Evolutionary conservation across 2,329 filamentous ascomycete species (phyloP).

Genomic region (Ceratocystis ficicola): DNA sequence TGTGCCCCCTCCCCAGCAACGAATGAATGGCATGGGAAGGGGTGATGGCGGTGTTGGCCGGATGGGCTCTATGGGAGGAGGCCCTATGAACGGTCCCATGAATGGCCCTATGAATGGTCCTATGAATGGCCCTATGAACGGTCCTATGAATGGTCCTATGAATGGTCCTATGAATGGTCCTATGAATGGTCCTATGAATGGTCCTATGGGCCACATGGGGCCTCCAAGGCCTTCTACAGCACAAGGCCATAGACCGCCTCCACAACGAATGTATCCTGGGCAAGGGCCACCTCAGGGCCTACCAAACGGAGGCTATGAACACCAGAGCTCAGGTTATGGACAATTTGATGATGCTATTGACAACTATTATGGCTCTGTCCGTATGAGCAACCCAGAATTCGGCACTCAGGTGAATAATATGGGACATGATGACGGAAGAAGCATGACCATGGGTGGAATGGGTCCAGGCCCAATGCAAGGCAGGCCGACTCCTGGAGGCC

Average conservation of each 20-base stretch:
- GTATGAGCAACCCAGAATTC: conserved; percentile 26
- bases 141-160: neutral
- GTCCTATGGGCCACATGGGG: conserved; percentile 14
- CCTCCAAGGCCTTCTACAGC: conserved; percentile 39
- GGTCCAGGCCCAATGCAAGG: conserved; percentile 9
- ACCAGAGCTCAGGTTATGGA: conserved; percentile 21
- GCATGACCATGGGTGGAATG: conserved; percentile 15
- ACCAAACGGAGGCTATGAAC: conserved; percentile 20
- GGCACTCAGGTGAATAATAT: conserved; percentile 20
- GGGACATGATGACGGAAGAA: conserved; percentile 17
- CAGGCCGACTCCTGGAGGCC: conserved; percentile 21
- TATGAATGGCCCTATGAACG: neutral
- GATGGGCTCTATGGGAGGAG: conserved; percentile 30
- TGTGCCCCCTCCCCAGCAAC: conserved; percentile 27
- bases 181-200: neutral
- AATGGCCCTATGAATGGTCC: neutral
- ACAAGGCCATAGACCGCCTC: conserved; percentile 40
- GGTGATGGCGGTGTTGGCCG: conserved; percentile 30
- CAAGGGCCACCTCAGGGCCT: conserved; percentile 32
- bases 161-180: conserved; percentile 6
- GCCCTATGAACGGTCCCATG: conserved; percentile 24
- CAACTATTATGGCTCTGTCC: conserved; percentile 25
- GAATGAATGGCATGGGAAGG: conserved; percentile 37
- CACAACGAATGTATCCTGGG: conserved; percentile 40
- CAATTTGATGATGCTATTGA: conserved; percentile 26